phyloP scores from a whole-genome alignment of 441 rosid genomes.

The Eutrema salsugineum region DNA sequence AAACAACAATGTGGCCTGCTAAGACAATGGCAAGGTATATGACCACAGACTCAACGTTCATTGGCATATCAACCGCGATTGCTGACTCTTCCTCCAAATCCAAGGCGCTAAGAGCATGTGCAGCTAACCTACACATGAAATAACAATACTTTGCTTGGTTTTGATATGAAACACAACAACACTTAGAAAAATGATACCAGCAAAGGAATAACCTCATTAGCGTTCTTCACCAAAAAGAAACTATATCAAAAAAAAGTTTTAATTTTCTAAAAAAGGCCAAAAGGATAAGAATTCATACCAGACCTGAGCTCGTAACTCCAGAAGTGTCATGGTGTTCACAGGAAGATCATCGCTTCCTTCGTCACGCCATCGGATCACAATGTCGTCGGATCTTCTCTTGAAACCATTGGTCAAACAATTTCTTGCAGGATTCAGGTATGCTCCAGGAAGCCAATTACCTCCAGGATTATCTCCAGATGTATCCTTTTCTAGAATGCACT shows the following conservation, averaged over 20 bases:
- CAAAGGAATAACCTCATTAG: not conserved
- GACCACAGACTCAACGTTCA: slow-evolving; percentile 80
- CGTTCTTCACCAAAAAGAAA: not conserved
- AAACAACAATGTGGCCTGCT: slow-evolving; percentile 84
- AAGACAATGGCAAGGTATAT: slow-evolving; percentile 86
- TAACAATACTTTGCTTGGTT: not conserved
- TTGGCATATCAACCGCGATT: slow-evolving; percentile 94
- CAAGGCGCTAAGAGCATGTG: slow-evolving; percentile 60
- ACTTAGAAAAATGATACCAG: not conserved
- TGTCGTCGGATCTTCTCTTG: slow-evolving; percentile 55
- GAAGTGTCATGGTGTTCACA: slow-evolving; percentile 56
- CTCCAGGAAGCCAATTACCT: slow-evolving; percentile 94
- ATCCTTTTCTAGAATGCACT: slow-evolving; percentile 45
- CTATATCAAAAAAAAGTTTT: not conserved
- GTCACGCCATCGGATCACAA: slow-evolving; percentile 73
- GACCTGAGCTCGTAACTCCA: slow-evolving; percentile 68
- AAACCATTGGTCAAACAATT: slow-evolving; percentile 52
- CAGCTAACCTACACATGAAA: slow-evolving; percentile 59
- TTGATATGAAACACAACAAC: not conserved
- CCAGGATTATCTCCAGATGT: slow-evolving; percentile 52
- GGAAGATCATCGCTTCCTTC: slow-evolving; percentile 76
- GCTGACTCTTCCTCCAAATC: slow-evolving; percentile 76
- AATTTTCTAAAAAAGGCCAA: not conserved
- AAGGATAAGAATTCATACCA: slow-evolving; percentile 51
- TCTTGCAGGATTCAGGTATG: slow-evolving; percentile 71